These are phyloP conservation scores for Delonix regia DNA, from an alignment of 306 rosid genomes.

Conservation along the genomic window DNA sequence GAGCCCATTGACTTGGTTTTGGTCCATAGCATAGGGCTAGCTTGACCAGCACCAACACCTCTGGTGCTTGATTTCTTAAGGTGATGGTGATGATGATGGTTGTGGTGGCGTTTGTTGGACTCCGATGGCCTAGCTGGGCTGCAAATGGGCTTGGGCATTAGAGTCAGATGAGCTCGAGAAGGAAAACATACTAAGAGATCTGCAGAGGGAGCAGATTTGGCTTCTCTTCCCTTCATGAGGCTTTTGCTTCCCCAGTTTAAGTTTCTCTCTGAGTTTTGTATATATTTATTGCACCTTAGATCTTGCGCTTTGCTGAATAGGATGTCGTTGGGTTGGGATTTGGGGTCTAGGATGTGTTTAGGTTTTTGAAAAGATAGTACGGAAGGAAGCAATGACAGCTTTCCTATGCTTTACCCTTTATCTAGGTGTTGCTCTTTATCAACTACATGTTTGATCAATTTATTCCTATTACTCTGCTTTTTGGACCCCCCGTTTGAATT, in stretches of 20 bases:
- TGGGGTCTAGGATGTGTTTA: conserved; percentile 22
- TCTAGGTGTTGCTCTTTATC: conserved; percentile 39
- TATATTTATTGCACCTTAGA: conserved; percentile 31
- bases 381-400: conserved; percentile 58
- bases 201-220: conserved; percentile 64
- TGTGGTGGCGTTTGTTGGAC: conserved; percentile 50
- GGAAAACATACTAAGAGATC: conserved; percentile 93
- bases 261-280: not conserved
- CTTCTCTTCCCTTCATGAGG: conserved; percentile 57
- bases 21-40: conserved; percentile 76
- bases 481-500: conserved; percentile 16
- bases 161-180: conserved; percentile 67
- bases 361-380: conserved; percentile 55
- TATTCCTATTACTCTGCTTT: conserved; percentile 36
- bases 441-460: conserved; percentile 35
- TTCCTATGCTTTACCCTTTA: conserved; percentile 54
- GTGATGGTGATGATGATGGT: conserved; percentile 43
- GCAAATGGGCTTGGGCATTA: conserved; percentile 82
- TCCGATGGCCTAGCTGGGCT: conserved; percentile 79
- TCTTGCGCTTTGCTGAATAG: conserved; percentile 34
- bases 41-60: conserved; percentile 44
- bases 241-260: not conserved
- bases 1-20: conserved; percentile 68
- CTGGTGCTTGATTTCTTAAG: conserved; percentile 57
- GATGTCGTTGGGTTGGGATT: not conserved